Evolutionary conservation across 176 grass and related monocot genomes (phyloP).

Genomic region (Ananas comosus): DNA sequence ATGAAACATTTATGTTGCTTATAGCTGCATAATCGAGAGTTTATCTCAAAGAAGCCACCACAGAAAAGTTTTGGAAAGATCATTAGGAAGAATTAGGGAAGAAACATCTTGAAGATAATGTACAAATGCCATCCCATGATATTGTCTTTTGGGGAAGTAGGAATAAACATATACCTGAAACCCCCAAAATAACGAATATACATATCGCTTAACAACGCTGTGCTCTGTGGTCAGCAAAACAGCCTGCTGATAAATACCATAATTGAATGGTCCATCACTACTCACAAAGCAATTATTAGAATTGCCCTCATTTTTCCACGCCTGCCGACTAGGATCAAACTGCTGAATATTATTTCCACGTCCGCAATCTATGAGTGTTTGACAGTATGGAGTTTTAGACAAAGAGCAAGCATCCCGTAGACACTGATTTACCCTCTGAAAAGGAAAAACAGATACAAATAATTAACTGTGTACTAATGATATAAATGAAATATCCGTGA

Average conservation of each 20-base stretch:
- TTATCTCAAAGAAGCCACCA: no score
- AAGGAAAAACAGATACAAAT: conserved; percentile 3
- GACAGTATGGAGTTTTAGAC: conserved; percentile 32
- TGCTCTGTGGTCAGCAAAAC: conserved; percentile 57
- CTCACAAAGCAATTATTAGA: conserved; percentile 53
- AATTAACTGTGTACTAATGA: no score
- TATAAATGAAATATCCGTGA: no score
- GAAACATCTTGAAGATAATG: not conserved
- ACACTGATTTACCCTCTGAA: conserved; percentile 92
- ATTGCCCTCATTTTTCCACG: conserved; percentile 35
- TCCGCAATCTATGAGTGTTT: conserved; percentile 58
- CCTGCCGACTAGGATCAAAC: conserved; percentile 15
- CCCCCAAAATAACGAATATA: conserved; percentile 94
- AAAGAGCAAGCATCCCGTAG: conserved; percentile 49
- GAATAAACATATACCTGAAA: conserved; percentile 63
- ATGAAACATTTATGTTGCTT: not conserved
- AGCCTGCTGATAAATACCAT: conserved; percentile 75
- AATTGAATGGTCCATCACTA: conserved; percentile 32
- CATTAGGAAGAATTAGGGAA: not conserved
- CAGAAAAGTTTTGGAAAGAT: no score
- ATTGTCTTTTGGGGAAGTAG: not conserved
- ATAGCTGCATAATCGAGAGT: not conserved
- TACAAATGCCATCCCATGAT: not conserved
- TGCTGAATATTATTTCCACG: conserved; percentile 7
- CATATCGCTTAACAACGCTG: conserved; percentile 64